Percentiles rank a stretch among this genome's conserved stretches.
These are phyloP conservation scores for Schizosaccharomyces cryophilus DNA, from an alignment of 805 yeast species.

Conservation along the genomic window DNA sequence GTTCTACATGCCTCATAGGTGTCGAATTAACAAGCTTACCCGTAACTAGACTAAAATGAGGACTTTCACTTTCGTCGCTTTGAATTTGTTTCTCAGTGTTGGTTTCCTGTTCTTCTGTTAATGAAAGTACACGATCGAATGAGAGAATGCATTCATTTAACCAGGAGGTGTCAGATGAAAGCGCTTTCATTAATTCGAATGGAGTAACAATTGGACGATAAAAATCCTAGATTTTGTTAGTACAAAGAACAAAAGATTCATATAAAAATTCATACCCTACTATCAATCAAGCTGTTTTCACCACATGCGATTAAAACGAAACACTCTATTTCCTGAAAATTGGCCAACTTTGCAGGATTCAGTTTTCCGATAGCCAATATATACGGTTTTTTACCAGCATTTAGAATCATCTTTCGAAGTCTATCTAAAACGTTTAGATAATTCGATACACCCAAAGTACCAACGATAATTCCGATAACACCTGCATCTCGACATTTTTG, in stretches of 20 bases:
- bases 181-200: slow-evolving; percentile 63
- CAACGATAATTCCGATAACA: slow-evolving; percentile 73
- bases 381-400: slow-evolving; percentile 75
- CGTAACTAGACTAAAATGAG: not conserved
- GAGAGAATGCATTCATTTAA: slow-evolving; percentile 83
- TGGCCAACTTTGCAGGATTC: slow-evolving; percentile 87
- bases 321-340: slow-evolving; percentile 76
- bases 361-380: slow-evolving; percentile 94
- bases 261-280: slow-evolving; percentile 22
- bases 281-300: slow-evolving; percentile 63
- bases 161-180: slow-evolving; percentile 59
- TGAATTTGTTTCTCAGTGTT: slow-evolving; percentile 6
- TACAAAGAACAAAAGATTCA: not conserved
- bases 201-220: slow-evolving; percentile 86
- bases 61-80: slow-evolving; percentile 9
- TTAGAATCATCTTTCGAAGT: slow-evolving; percentile 34
- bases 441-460: slow-evolving; percentile 60
- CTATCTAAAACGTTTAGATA: slow-evolving; percentile 42
- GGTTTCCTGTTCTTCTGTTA: slow-evolving; percentile 10
- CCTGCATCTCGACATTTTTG: slow-evolving; percentile 76
- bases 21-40: not conserved
- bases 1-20: not conserved
- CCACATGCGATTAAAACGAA: slow-evolving; percentile 94
- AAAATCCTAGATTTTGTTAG: slow-evolving; percentile 16
- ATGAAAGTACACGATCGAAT: slow-evolving; percentile 31